Base-by-base conservation (phyloP, 176 grass and related monocot species). In the Aegilops tauschii region DNA sequence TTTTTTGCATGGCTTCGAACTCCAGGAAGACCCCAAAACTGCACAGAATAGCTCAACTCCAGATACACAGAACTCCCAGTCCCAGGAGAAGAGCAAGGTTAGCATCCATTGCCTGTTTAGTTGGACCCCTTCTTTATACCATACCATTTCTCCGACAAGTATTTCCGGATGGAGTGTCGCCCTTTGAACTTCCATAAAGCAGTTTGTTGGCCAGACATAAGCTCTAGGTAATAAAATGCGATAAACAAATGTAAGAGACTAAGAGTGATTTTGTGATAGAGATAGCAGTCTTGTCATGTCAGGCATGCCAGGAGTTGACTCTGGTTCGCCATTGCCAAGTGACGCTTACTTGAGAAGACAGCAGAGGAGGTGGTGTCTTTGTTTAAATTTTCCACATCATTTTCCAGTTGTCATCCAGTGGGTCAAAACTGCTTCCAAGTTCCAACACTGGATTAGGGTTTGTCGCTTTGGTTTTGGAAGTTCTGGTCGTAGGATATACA, bases 1-100 rank as follows among this genome's bases (percentile, higher is more conserved):
- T 77, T 94, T 92, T 89, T 73, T 98, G 88, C 96, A 98, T 94
- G 86, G 91, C 86, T 98, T 96, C 66, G 56, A 96, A 87, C 93
- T 98, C 28, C 88, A 98, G 84, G 96, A 98, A 68, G 93, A 86
- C 27, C 82, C 86, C 11, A 90, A 91, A 86, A 76, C 72, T 82
- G 59, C 58, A 7, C 89, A 91, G 17, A 81, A 88, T 85, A 83
- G 88, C 74, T 88, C 91, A 77, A 85, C 34, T 65, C 47, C 80
- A 39, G 88, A 89, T 87, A 76, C 90, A 77, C 88, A 94, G 32
- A 90, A 81, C 79, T 81, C 63, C 35, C 78, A 86, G 18, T 83
- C 63, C 42, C 81, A 86, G n/a, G 80, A 62, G 59, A 88, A 81
- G 65, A 80, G 49, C 65, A 95, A 95, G 93, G 93, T 95, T 82